Evolutionary conservation across 73 alveolate genomes (phyloP), one percentile per base, ranked within the genome.

Genomic region (Paramecium sonneborni): DNA sequence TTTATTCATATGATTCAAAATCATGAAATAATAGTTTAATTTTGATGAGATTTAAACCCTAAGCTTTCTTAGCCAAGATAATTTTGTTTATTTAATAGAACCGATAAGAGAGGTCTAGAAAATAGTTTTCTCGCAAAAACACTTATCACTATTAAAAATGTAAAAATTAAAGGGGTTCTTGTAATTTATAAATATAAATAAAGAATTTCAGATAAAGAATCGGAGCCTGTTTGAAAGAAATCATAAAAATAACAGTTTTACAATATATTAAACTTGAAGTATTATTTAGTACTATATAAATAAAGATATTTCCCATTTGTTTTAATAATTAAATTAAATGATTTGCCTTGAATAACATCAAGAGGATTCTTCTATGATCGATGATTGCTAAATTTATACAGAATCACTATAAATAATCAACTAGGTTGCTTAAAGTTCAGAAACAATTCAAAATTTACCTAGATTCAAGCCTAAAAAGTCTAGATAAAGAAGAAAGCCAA

Each of bases 401-500:
- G 68, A 52, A 52, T 52, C 68, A 20, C 23, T 52, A 52, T 18
- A 18, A 18, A 6, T 52, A 18, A 52, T 52, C 68, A 52, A 52
- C 68, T 52, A 52, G 30, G 68, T 14, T 18, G 30, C 68, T 18
- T 21, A 52, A 52, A 52, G 6, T 52, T 52, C 68, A 18, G 68
- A 52, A 62, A 62, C 84, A 9, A 15, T 15, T 11, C 18, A 6
- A 26, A 32, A 26, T 12, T 26, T 62, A 12, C 84, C 84, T 14
- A 62, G 6, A 62, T 30, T 62, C 20, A 62, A 62, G 24, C 84
- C 39, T 14, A 62, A 62, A 26, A 11, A 62, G 24, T 30, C 44
- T 62, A 62, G 84, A 62, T 62, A 62, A 62, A 62, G 84, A 62
- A 62, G 84, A 62, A 62, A 62, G 84, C 48, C 84, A 6, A 62